Percentiles rank a stretch among this genome's conserved stretches.
phyloP scores from a whole-genome alignment of 805 yeast species.

The Torulaspora gathmanii region DNA sequence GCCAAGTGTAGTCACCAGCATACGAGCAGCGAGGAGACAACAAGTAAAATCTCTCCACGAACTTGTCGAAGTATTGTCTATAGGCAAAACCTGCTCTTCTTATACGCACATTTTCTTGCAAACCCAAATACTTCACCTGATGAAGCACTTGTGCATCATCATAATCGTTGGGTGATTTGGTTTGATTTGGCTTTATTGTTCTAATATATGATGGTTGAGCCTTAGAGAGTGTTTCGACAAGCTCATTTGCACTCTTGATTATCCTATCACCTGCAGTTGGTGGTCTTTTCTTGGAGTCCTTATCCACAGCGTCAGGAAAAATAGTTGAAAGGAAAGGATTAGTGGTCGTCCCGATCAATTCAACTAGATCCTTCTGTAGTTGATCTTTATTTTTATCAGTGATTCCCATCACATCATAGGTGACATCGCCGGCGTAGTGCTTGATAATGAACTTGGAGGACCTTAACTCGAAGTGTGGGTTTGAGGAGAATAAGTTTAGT shows the following conservation, averaged over 20 bases:
- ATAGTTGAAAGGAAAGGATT: slow-evolving; percentile 56
- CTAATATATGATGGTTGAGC: slow-evolving; percentile 96
- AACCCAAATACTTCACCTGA: slow-evolving; percentile 91
- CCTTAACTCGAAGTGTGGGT: slow-evolving; percentile 86
- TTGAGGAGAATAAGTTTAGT: slow-evolving; percentile 72
- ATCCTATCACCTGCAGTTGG: slow-evolving; percentile 97
- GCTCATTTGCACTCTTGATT: slow-evolving; percentile 81
- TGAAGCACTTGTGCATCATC: slow-evolving; percentile 87
- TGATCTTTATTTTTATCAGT: slow-evolving; percentile 97
- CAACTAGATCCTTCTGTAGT: slow-evolving; percentile 80
- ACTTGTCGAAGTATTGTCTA: slow-evolving; percentile 92
- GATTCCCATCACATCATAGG: slow-evolving; percentile 82
- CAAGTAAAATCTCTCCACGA: slow-evolving; percentile 88
- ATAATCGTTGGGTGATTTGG: slow-evolving; percentile 83
- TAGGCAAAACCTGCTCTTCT: slow-evolving; percentile 99
- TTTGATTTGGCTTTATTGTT: slow-evolving; percentile 95
- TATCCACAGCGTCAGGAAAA: slow-evolving; percentile 63
- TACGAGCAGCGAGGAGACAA: slow-evolving; percentile 86
- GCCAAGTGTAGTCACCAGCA: slow-evolving; percentile 75
- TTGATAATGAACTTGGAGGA: slow-evolving; percentile 81
- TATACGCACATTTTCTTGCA: slow-evolving; percentile 94
- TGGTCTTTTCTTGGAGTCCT: slow-evolving; percentile 72
- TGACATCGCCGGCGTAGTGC: slow-evolving; percentile 98
- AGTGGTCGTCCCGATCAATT: slow-evolving; percentile 65
- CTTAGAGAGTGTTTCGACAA: slow-evolving; percentile 82